phyloP scores from a whole-genome alignment of 495 filamentous ascomycete genomes.

The Trichocladium uniseriatum region DNA sequence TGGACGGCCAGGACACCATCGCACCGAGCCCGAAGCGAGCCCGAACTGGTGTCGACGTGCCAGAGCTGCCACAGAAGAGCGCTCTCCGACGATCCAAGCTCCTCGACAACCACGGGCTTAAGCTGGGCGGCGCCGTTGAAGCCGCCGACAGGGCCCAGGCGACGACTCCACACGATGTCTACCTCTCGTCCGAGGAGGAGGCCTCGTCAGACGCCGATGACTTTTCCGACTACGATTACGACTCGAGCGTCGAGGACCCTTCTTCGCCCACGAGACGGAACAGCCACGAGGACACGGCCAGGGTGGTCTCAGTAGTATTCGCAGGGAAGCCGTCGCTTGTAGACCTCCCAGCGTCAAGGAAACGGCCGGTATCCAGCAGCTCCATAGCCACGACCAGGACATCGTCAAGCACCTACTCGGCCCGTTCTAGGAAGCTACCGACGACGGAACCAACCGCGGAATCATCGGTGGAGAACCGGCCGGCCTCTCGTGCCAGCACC shows the following conservation, averaged over 20 bases:
- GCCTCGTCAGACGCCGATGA: constrained; percentile 43
- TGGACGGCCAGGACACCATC: constrained; percentile 20
- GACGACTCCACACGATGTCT: constrained; percentile 36
- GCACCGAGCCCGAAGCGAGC: constrained; percentile 16
- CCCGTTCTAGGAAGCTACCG: background rate
- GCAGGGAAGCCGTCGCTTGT: constrained; percentile 40
- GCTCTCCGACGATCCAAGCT: constrained; percentile 35
- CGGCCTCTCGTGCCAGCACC: constrained; percentile 27
- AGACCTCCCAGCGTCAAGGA: constrained; percentile 28
- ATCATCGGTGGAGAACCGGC: constrained; percentile 16
- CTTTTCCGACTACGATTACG: constrained; percentile 42
- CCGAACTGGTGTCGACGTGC: constrained; percentile 10
- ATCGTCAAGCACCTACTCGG: constrained; percentile 21
- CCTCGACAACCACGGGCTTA: constrained; percentile 31
- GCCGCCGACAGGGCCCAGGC: constrained; percentile 20
- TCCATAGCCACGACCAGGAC: constrained; percentile 14
- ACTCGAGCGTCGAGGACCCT: constrained; percentile 33
- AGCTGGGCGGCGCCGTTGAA: constrained; percentile 29
- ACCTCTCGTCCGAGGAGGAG: constrained; percentile 45
- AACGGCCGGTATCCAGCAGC: constrained; percentile 33
- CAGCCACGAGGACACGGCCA: constrained; percentile 40
- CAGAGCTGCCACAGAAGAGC: constrained; percentile 34
- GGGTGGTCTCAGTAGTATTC: constrained; percentile 42
- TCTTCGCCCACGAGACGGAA: constrained; percentile 25
- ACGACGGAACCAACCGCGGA: constrained; percentile 1